Percentiles rank a stretch among this genome's conserved stretches.
Conservation (phyloP, 306 rosid genomes). For the Quercus gilva region DNA sequence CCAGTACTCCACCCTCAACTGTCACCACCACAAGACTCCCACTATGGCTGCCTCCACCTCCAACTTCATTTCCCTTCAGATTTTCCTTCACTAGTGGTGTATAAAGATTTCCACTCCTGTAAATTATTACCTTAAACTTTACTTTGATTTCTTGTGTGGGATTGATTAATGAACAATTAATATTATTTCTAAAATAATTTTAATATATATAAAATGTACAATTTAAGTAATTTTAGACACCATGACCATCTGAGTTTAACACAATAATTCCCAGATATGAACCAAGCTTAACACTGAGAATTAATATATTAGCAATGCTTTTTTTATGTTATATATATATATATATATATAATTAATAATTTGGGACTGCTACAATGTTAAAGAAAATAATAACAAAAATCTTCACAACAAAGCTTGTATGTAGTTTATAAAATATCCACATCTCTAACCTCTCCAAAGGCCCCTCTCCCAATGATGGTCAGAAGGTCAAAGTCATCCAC, state of each 20-base stretch:
- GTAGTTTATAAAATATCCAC: conserved; percentile 8
- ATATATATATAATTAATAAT: no score
- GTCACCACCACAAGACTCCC: background rate
- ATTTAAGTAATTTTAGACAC: background rate
- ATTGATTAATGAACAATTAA: background rate
- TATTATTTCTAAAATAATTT: background rate
- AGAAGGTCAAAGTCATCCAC: conserved; percentile 88
- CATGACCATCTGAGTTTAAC: background rate
- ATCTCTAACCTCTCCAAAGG: conserved; percentile 86
- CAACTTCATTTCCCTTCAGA: background rate
- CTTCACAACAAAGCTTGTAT: background rate
- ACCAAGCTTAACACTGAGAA: background rate
- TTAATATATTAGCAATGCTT: no score
- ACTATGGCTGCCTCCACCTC: background rate
- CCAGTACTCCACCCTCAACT: background rate
- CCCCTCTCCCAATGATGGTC: conserved; percentile 91
- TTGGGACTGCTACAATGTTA: background rate
- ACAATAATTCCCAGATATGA: background rate
- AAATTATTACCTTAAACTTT: background rate
- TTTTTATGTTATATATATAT: no score
- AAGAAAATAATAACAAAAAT: background rate
- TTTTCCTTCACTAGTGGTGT: background rate
- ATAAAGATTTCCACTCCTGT: background rate
- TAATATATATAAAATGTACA: background rate
- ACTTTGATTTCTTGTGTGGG: background rate